These are phyloP conservation scores for Ophiostoma sp. DNA, from an alignment of 2,329 filamentous ascomycete genomes.

Conservation along the genomic window DNA sequence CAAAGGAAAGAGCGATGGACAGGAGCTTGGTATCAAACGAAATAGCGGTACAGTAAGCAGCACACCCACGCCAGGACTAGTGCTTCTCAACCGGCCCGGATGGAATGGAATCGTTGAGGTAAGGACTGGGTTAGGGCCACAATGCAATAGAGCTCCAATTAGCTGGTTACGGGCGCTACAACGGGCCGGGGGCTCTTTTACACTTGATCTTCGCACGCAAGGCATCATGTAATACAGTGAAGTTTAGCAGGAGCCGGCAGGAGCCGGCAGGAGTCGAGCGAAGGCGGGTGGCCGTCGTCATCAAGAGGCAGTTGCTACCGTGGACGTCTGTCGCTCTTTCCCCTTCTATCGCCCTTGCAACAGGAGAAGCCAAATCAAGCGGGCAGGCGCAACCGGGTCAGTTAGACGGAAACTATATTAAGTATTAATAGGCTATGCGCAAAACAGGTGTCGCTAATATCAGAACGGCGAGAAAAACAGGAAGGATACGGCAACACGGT, in stretches of 20 bases:
- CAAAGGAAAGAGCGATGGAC: constrained; percentile 5
- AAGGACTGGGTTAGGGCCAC: too few relatives aligned
- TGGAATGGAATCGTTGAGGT: too few relatives aligned
- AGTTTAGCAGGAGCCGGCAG: not conserved
- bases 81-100: too few relatives aligned
- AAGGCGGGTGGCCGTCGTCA: not conserved
- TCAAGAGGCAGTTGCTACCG: not conserved
- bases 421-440: not conserved
- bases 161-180: too few relatives aligned
- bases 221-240: too few relatives aligned
- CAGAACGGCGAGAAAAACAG: not conserved
- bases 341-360: not conserved
- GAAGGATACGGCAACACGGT: not conserved
- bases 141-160: too few relatives aligned
- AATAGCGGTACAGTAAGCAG: not conserved
- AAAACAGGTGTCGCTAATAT: not conserved
- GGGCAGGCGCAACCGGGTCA: not conserved
- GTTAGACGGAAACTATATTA: not conserved
- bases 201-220: too few relatives aligned
- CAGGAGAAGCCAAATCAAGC: not conserved
- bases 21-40: not conserved
- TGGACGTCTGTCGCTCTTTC: not conserved
- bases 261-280: not conserved
- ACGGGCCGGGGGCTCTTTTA: too few relatives aligned
- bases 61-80: not conserved